Base-by-base conservation (phyloP, 1,139 yeast species). In the Zygoascus meyerae region DNA sequence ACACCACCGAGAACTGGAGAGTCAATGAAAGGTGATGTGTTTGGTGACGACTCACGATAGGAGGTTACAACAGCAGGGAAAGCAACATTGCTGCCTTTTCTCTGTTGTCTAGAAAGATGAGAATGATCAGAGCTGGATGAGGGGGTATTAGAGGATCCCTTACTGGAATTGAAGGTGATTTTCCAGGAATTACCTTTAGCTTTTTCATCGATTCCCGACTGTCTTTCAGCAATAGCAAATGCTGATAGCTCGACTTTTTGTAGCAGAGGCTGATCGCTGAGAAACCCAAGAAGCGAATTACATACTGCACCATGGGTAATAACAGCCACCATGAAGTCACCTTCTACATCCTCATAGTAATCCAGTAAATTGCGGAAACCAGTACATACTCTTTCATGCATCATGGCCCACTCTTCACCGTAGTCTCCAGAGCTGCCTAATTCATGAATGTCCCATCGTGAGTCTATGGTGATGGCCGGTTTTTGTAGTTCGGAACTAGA, bases 261-360 rank as follows among this genome's bases (percentile, higher is more conserved):
- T 34, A 68, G 56, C 36, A 65, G 54, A 5, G 72, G 71, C 44
- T 52, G 54, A 34, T 61, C 56, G 7, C 60, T 49, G 18, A 68
- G 47, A 12, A 58, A 58, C 9, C 69, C 69, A 29, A 68, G 54
- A 44, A 68, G 52, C 8, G 72, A 64, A 44, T 67, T 68, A 51
- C 70, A 65, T 0, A 69, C 66, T 2, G 72, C 71, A 1, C 72
- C 72, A 47, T 69, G 72, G 11, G 71, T 64, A 7, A 68, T 71
- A 15, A 68, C 45, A 2, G 67, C 52, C 5, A 65, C 55, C 3
- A 63, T 58, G n/a, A 52, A 32, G 12, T 40, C 34, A n/a, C 41
- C 44, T 12, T 42, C n/a, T 11, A 21, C 44, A 1, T 30, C 32
- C 30, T 46, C 39, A 48, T 63, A 64, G 50, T 50, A 50, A 5